Evolutionary conservation across 1,139 yeast genomes (phyloP).

Genomic region (Saccharomyces hybrid): DNA sequence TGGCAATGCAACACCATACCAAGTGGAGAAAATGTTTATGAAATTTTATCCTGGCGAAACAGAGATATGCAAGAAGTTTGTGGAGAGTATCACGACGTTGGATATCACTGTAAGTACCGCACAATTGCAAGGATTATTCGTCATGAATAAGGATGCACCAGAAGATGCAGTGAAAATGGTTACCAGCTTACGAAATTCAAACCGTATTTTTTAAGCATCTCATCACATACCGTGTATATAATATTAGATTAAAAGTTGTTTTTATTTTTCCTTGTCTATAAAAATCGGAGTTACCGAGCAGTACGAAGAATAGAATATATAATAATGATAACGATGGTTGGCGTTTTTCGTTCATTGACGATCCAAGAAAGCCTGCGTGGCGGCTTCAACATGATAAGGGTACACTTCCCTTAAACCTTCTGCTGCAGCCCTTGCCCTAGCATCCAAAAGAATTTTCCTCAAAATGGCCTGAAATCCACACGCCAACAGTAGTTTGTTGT

Average conservation of each 20-base stretch:
- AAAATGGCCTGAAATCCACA: constrained; percentile 17
- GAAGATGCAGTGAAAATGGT: constrained; percentile 66
- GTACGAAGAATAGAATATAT: neutral
- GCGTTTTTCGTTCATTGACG: neutral
- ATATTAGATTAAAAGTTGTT: neutral
- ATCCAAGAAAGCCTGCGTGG: constrained; percentile 10
- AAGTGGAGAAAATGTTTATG: constrained; percentile 75
- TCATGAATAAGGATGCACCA: constrained; percentile 83
- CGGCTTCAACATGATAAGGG: constrained; percentile 18
- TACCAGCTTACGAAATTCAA: constrained; percentile 5
- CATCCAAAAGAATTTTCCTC: constrained; percentile 13
- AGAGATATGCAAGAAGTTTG: constrained; percentile 56
- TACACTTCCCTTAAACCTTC: constrained; percentile 16
- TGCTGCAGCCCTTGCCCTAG: constrained; percentile 15
- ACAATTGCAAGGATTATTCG: constrained; percentile 90
- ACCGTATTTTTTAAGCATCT: constrained; percentile 5
- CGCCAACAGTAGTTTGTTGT: constrained; percentile 14
- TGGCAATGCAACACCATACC: constrained; percentile 78
- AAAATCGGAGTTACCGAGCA: neutral
- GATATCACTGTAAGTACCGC: constrained; percentile 77
- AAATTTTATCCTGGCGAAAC: constrained; percentile 71
- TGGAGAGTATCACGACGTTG: constrained; percentile 44
- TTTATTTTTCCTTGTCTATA: neutral
- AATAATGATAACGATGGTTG: neutral
- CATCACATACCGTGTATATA: neutral